Conservation (phyloP, 345 rosid genomes). For the Triadica sebifera region DNA sequence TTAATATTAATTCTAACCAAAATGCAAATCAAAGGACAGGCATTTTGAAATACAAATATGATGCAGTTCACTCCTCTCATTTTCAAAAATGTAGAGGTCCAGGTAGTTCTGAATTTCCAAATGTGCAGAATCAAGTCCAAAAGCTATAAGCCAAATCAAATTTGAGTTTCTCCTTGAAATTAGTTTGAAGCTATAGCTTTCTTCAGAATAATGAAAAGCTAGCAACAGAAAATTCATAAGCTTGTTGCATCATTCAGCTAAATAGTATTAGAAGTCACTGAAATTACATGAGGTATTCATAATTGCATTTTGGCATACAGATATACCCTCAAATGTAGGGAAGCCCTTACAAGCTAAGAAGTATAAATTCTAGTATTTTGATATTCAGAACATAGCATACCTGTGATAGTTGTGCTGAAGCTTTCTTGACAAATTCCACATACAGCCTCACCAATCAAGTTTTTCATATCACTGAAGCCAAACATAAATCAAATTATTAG, state of each 20-base stretch:
- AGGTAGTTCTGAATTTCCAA: not conserved
- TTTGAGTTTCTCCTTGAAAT: not conserved
- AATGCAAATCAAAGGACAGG: too few relatives aligned
- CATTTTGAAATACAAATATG: too few relatives aligned
- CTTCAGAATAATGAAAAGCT: not conserved
- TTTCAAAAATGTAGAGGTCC: not conserved
- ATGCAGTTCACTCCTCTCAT: too few relatives aligned
- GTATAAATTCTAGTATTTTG: not conserved
- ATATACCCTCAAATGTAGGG: not conserved
- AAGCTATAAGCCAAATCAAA: not conserved
- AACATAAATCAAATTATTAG: not conserved
- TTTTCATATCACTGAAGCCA: slow-evolving; percentile 82
- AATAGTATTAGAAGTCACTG: not conserved
- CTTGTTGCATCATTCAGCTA: not conserved
- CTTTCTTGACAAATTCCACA: slow-evolving; percentile 87
- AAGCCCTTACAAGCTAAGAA: not conserved
- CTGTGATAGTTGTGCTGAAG: slow-evolving; percentile 82
- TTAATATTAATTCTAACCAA: too few relatives aligned
- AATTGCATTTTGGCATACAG: not conserved
- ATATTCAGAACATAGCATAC: slow-evolving; percentile 29
- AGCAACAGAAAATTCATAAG: not conserved
- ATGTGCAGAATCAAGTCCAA: not conserved
- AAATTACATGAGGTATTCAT: not conserved
- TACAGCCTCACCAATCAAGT: slow-evolving; percentile 68
- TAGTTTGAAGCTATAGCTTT: not conserved